Evolutionary conservation across 352 stramenopile genomes (phyloP), one percentile per base, ranked within the genome.

Genomic region (Pseudoperonospora humuli): DNA sequence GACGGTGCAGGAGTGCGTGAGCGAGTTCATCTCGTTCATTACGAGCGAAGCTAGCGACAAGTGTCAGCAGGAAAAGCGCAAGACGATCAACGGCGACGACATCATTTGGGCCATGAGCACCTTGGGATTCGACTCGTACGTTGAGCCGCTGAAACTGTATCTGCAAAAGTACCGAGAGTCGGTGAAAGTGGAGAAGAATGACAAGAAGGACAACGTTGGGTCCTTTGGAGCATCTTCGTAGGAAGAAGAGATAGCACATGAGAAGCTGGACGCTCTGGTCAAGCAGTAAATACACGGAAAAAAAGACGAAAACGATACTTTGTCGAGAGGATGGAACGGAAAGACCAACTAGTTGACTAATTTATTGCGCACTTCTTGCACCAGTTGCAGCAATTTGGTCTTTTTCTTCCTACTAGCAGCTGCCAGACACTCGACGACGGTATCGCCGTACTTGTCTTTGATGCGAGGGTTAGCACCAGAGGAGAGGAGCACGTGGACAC

Each of bases 11-110:
- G 96, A 99, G 76, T 99, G 96, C 60, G 96, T 99, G 46, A 98
- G 89, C 35, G 97, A 99, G 75, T 99, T 99, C 71, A 99, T 99
- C 63, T 98, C 91, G 63, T 99, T 99, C 75, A 98, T 99, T 61
- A 99, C 96, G 43, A 98, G 76, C 60, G 84, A 98, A 57, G 97
- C 97, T 20, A 98, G 85, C 53, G 96, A 99, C 69, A 99, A 99
- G 61, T 99, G 96, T 70, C 89, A 98, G 62, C 93, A 98, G 60
- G 96, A 99, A 71, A 99, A 99, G 70, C 75, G 97, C 43, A 99
- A 99, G 82, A 99, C 96, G 18, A 99, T 99, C 66, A 99, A 99
- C 67, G 97, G 97, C 31, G 96, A 99, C 69, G 97, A 99, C 71
- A 86, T 99, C 45, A 83, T 99, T 32, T 99, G 94, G 94, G 96